Evolutionary conservation across 2,329 filamentous ascomycete genomes (phyloP).

Genomic region (Coccinonectria pachysandricola): DNA sequence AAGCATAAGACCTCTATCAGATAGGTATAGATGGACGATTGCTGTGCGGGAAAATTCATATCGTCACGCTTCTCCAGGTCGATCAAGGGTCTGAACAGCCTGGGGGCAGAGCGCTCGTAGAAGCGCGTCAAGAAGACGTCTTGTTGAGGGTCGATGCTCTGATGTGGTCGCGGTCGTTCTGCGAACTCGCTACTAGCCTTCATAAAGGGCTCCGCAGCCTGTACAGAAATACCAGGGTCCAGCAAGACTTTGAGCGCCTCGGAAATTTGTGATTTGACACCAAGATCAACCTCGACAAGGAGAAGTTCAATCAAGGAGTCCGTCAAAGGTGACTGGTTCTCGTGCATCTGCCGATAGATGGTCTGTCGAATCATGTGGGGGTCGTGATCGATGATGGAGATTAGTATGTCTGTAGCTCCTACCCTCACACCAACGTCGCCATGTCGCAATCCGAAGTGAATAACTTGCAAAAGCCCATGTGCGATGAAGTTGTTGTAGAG

Average conservation of each 20-base stretch:
- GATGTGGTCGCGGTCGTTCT: slow-evolving; percentile 46
- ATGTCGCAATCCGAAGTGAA: slow-evolving; percentile 84
- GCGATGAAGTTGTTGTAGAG: slow-evolving; percentile 85
- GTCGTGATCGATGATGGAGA: slow-evolving; percentile 92
- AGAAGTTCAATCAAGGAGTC: slow-evolving; percentile 89
- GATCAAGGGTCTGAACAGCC: slow-evolving; percentile 78
- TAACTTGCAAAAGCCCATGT: slow-evolving; percentile 78
- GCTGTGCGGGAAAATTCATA: slow-evolving; percentile 65
- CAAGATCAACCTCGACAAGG: slow-evolving; percentile 81
- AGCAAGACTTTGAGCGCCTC: slow-evolving; percentile 91
- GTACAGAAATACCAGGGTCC: slow-evolving; percentile 50
- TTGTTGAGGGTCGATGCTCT: slow-evolving; percentile 58
- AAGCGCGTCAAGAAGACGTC: slow-evolving; percentile 80
- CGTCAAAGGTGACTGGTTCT: slow-evolving; percentile 75
- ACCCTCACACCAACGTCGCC: slow-evolving; percentile 76
- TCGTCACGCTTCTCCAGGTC: slow-evolving; percentile 62
- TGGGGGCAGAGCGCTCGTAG: slow-evolving; percentile 77
- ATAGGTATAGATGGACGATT: slow-evolving; percentile 84
- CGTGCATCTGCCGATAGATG: slow-evolving; percentile 83
- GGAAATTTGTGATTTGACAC: slow-evolving; percentile 89
- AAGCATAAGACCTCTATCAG: slow-evolving; percentile 89
- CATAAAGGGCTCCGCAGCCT: slow-evolving; percentile 43
- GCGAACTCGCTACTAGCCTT: slow-evolving; percentile 61
- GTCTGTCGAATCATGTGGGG: slow-evolving; percentile 87
- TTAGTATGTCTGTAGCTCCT: slow-evolving; percentile 85